Percentiles rank a stretch among this genome's conserved stretches.
phyloP scores from a whole-genome alignment of 352 stramenopile species.

The Pythium pyrilobum region DNA sequence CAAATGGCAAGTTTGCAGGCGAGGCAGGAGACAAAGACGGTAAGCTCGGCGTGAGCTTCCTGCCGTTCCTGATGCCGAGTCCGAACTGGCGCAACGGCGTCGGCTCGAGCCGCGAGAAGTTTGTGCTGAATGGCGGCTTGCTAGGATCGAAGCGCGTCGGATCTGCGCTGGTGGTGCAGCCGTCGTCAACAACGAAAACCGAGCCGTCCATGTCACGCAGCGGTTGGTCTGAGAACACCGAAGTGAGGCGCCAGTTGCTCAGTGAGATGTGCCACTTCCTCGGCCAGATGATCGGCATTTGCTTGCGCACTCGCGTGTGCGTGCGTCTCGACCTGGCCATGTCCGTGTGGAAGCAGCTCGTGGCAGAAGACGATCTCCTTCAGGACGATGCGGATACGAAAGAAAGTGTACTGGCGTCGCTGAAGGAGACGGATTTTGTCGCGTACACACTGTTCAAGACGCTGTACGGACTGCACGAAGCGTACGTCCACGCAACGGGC shows the following conservation, averaged over 20 bases:
- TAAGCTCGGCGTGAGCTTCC: constrained; percentile 32
- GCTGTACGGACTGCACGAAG: constrained; percentile 26
- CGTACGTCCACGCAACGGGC: constrained; percentile 9
- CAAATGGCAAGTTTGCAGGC: not conserved
- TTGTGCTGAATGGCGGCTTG: constrained; percentile 63
- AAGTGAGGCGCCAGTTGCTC: constrained; percentile 56
- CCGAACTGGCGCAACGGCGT: constrained; percentile 84
- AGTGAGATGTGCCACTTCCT: constrained; percentile 88
- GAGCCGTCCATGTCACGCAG: not conserved
- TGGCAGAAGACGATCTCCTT: constrained; percentile 28
- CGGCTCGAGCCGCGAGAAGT: constrained; percentile 76
- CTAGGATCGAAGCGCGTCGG: constrained; percentile 2
- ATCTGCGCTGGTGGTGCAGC: constrained; percentile 5
- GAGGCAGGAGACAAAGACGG: not conserved
- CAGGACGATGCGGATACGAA: not conserved
- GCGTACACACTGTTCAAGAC: constrained; percentile 50
- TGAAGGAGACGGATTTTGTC: constrained; percentile 67
- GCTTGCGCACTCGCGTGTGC: constrained; percentile 75
- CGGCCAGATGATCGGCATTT: constrained; percentile 87
- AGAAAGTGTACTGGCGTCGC: constrained; percentile 31
- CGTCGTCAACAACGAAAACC: not conserved
- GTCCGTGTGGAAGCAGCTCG: constrained; percentile 71
- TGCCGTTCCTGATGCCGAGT: constrained; percentile 84
- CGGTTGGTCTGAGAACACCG: constrained; percentile 24
- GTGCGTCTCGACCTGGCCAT: constrained; percentile 67